A percentile compares a stretch with the other conserved stretches of the same genome.
Conservation (phyloP, 1,284 basidiomycete genomes). For the Moesziomyces sp. region DNA sequence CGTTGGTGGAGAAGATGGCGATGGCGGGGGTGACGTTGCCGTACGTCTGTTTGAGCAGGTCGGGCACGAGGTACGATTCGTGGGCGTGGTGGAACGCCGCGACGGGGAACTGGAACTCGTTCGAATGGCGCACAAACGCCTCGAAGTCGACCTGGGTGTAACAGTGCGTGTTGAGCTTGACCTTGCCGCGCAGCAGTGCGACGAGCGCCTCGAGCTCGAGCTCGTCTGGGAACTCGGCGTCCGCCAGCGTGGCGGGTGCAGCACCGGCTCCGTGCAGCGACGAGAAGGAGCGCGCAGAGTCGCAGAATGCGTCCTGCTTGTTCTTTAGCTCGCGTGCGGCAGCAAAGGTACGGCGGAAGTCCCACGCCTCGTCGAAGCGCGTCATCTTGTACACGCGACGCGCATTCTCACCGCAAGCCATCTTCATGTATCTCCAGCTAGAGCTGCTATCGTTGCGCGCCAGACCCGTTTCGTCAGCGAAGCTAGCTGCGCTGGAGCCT, state of each 20-base stretch:
- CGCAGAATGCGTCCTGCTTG: slow-evolving; percentile 79
- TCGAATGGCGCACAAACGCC: slow-evolving; percentile 73
- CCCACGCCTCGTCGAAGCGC: slow-evolving; percentile 74
- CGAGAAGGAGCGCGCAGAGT: slow-evolving; percentile 20
- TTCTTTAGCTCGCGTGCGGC: slow-evolving; percentile 79
- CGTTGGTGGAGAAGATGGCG: slow-evolving; percentile 79
- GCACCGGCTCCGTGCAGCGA: slow-evolving; percentile 63
- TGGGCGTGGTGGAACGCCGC: slow-evolving; percentile 82
- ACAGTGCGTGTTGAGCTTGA: slow-evolving; percentile 71
- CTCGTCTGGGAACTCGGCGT: slow-evolving; percentile 77
- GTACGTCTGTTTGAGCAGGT: slow-evolving; percentile 78
- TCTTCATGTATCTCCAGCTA: slow-evolving; percentile 61
- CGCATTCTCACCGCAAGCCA: slow-evolving; percentile 71
- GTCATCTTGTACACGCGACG: slow-evolving; percentile 70
- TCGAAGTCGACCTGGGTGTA: slow-evolving; percentile 78
- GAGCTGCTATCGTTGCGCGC: slow-evolving; percentile 48
- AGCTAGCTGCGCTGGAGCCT: neutral
- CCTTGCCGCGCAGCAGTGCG: slow-evolving; percentile 82
- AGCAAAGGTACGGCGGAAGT: slow-evolving; percentile 75
- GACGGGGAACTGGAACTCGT: slow-evolving; percentile 80
- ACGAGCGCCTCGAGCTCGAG: slow-evolving; percentile 86
- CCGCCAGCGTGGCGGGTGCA: slow-evolving; percentile 74
- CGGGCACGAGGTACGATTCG: slow-evolving; percentile 85
- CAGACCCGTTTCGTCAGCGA: slow-evolving; percentile 41
- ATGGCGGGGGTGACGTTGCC: slow-evolving; percentile 73